These are phyloP conservation scores for Cronartium quercuum DNA, from an alignment of 1,284 basidiomycete species.

Conservation along the genomic window DNA sequence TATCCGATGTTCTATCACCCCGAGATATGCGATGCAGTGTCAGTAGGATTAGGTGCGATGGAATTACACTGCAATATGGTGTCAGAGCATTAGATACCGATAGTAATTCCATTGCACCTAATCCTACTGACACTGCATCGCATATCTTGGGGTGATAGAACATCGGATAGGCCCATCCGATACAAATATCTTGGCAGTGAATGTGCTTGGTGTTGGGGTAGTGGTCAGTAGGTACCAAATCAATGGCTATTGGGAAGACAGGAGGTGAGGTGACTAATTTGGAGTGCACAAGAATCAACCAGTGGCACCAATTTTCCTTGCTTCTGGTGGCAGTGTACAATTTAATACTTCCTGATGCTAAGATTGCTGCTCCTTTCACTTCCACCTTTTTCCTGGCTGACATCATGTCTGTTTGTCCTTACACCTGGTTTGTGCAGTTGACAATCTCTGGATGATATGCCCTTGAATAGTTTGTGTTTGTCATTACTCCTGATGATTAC, in stretches of 20 bases:
- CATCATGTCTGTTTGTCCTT: not conserved
- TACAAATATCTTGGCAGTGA: too few relatives aligned
- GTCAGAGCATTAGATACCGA: too few relatives aligned
- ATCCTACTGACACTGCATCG: too few relatives aligned
- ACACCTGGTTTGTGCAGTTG: not conserved
- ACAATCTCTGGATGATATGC: not conserved
- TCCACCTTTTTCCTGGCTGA: not conserved
- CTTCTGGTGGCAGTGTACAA: not conserved
- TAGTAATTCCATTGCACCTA: too few relatives aligned
- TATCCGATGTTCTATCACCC: not conserved
- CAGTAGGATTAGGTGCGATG: too few relatives aligned
- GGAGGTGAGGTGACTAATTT: not conserved
- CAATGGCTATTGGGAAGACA: too few relatives aligned
- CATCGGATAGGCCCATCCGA: too few relatives aligned
- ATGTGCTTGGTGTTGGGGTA: not conserved
- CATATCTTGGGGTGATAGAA: too few relatives aligned
- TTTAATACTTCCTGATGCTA: not conserved
- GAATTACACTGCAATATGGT: too few relatives aligned
- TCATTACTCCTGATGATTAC: not conserved
- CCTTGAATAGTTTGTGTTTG: not conserved
- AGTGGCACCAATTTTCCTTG: not conserved
- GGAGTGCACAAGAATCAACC: not conserved
- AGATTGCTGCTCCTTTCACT: not conserved
- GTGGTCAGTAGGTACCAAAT: not conserved
- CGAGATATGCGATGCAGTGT: too few relatives aligned